Conservation (phyloP, 2,329 filamentous ascomycete species). For the Scedosporium aurantiacum region DNA sequence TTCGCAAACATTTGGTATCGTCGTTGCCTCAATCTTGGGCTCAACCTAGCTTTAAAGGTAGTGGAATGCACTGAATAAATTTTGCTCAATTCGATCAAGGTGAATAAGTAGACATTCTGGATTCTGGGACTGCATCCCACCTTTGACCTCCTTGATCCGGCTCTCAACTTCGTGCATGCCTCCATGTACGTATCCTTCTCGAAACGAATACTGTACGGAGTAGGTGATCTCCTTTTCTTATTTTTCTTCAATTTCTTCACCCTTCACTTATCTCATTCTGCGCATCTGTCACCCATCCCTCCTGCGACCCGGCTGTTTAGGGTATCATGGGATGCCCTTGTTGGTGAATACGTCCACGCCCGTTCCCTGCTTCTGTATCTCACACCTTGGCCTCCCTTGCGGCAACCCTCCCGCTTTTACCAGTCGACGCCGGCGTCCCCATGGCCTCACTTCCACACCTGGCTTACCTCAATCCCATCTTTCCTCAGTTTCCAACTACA, state of each 20-base stretch:
- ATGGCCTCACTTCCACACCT: not conserved
- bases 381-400: not conserved
- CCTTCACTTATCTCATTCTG: not conserved
- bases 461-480: not conserved
- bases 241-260: not conserved
- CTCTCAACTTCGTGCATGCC: not conserved
- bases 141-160: not conserved
- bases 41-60: too few species aligned
- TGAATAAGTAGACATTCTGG: not conserved
- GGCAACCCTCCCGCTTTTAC: not conserved
- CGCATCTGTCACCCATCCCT: not conserved
- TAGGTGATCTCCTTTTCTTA: conserved; percentile 1
- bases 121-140: not conserved
- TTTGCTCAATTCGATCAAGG: not conserved
- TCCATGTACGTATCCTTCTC: not conserved
- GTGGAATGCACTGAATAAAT: too few species aligned
- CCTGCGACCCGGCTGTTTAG: not conserved
- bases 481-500: not conserved
- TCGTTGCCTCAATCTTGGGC: too few species aligned
- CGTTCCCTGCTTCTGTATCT: not conserved
- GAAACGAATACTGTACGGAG: conserved; percentile 8
- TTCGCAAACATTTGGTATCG: too few species aligned
- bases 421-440: not conserved
- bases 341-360: not conserved
- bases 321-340: not conserved